phyloP scores from a whole-genome alignment of 345 rosid genomes.

The Lepidium didymum region DNA sequence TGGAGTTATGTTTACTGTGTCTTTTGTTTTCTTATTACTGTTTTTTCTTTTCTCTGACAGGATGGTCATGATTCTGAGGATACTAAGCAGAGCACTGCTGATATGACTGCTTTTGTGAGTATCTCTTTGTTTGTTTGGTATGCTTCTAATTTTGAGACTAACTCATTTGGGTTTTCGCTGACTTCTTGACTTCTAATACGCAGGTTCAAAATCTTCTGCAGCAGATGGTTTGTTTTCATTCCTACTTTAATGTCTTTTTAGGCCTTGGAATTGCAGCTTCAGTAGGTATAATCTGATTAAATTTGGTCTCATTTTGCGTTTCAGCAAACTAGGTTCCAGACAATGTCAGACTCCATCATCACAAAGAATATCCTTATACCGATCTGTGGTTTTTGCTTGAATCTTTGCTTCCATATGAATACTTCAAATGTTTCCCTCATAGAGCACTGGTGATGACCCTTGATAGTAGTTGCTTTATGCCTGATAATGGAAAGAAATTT shows the following conservation, averaged over 20 bases:
- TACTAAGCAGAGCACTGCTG: slow-evolving; percentile 49
- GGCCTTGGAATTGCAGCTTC: neutral
- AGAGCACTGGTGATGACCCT: neutral
- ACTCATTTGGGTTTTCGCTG: neutral
- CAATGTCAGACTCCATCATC: slow-evolving; percentile 85
- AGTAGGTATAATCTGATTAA: neutral
- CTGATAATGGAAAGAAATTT: neutral
- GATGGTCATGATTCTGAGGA: slow-evolving; percentile 74
- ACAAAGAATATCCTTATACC: slow-evolving; percentile 83
- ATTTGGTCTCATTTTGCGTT: slow-evolving; percentile 7
- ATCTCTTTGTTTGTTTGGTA: neutral
- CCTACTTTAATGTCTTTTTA: slow-evolving; percentile 1
- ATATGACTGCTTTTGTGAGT: slow-evolving; percentile 32
- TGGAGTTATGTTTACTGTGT: neutral
- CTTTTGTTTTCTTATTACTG: neutral
- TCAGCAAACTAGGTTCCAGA: slow-evolving; percentile 91
- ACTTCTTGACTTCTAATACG: neutral
- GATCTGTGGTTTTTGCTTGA: neutral
- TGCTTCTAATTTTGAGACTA: neutral
- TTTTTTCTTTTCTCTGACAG: slow-evolving; percentile 25
- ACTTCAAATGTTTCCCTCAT: neutral
- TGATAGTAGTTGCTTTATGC: neutral
- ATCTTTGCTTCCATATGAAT: neutral
- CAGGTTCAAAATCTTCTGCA: slow-evolving; percentile 90
- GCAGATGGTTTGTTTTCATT: slow-evolving; percentile 56